Percentiles rank a stretch among this genome's conserved stretches.
phyloP scores from a whole-genome alignment of 2,329 filamentous ascomycete species.

The Chrysosporium queenslandicum region DNA sequence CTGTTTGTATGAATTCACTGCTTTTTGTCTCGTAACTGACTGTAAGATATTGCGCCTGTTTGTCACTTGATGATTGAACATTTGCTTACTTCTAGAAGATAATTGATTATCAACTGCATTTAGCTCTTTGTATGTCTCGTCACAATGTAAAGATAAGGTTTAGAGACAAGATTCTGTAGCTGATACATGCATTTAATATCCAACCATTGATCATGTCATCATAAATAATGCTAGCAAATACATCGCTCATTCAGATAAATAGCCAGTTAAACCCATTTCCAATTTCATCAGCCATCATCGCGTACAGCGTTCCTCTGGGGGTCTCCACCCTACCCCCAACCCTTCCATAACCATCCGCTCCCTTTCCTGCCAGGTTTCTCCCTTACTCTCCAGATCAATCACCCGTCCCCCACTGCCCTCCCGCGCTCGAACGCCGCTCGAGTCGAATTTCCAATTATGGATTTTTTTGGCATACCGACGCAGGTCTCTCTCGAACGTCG shows the following conservation, averaged over 20 bases:
- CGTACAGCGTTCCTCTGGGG: constrained; percentile 59
- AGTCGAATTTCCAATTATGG: constrained; percentile 76
- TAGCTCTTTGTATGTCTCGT: no score
- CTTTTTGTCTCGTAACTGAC: not conserved
- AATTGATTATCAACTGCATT: no score
- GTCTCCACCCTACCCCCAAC: constrained; percentile 57
- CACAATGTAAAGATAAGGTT: no score
- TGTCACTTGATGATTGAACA: not conserved
- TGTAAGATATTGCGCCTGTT: not conserved
- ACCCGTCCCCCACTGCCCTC: constrained; percentile 53
- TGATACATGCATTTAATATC: no score
- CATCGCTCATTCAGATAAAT: no score
- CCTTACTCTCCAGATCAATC: constrained; percentile 52
- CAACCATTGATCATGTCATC: no score
- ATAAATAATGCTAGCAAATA: no score
- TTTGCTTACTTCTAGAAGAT: not conserved
- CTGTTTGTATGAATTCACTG: not conserved
- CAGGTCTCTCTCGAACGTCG: constrained; percentile 80
- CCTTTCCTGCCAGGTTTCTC: constrained; percentile 54
- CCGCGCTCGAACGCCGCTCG: constrained; percentile 67
- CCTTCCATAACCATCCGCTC: constrained; percentile 73
- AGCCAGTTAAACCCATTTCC: not conserved
- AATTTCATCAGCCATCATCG: constrained; percentile 34
- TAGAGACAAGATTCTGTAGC: no score
- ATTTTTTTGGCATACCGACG: constrained; percentile 65